phyloP scores from a whole-genome alignment of 257 asterid genomes.

The Orobanche coerulescens region DNA sequence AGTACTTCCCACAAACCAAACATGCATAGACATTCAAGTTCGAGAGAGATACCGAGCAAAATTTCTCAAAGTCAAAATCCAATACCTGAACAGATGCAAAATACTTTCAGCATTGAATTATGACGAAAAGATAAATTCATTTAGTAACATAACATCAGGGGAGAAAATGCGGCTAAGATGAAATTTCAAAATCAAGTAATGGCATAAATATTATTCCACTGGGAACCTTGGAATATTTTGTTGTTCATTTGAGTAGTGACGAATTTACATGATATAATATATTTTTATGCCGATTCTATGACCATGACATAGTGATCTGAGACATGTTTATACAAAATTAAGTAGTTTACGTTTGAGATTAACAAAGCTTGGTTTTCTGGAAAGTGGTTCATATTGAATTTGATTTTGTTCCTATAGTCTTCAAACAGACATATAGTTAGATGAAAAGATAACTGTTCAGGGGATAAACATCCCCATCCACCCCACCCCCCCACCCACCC shows the following conservation, averaged over 20 bases:
- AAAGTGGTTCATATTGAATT: not conserved
- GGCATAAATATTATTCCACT: not conserved
- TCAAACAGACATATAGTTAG: not conserved
- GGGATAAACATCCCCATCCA: not conserved
- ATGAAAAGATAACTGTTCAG: conserved; percentile 5
- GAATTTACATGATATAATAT: not conserved
- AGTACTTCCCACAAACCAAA: conserved; percentile 94
- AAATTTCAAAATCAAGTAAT: not conserved
- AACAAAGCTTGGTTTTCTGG: not conserved
- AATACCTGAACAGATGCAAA: conserved; percentile 56
- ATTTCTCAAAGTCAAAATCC: conserved; percentile 94
- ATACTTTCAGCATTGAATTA: conserved; percentile 8
- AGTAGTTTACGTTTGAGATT: not conserved
- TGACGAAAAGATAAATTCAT: not conserved
- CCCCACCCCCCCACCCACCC: no score
- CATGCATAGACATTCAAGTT: conserved; percentile 96
- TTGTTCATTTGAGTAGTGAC: not conserved
- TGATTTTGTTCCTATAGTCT: not conserved
- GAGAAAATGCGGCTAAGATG: not conserved
- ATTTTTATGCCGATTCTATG: not conserved
- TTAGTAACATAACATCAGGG: not conserved
- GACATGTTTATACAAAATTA: not conserved
- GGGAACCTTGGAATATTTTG: not conserved
- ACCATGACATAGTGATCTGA: conserved; percentile 1
- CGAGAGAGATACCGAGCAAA: conserved; percentile 91